Evolutionary conservation across 768 basidiomycete genomes (phyloP), one percentile per base, ranked within the genome.

Genomic region (Pisolithus marmoratus): DNA sequence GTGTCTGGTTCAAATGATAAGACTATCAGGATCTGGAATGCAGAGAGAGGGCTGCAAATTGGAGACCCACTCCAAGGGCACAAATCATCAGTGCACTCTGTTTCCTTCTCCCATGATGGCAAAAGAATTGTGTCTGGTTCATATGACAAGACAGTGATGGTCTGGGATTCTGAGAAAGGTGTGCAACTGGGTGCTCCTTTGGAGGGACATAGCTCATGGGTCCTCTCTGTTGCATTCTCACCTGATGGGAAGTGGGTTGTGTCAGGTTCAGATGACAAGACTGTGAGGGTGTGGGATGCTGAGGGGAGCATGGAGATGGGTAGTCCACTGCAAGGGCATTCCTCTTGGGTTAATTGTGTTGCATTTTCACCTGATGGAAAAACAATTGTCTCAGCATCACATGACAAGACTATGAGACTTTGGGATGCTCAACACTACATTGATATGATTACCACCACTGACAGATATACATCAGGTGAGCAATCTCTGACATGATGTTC

Each of bases 361-460:
- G 38, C 38, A 40, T 15, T 40, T 50, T 47, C 26, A 26, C 48
- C 22, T 17, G 62, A 66, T 52, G 60, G 57, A n/a, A 50, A 31
- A 9, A 27, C 9, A 11, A 40, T 63, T 46, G 60, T 58, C n/a
- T 59, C 63, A 1, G 60, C 57, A 8, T 60, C 61, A 6, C 23
- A 49, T n/a, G 66, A 67, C 55, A 37, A 26, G 20, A 53, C 50
- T n/a, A 40, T 61, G 8, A 41, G 52, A 37, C 2, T 67, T 4
- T 69, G 63, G 67, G 46, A 62, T 42, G 52, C 68, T 63, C 38
- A 40, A 8, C 26, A 27, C 8, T 27, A 27, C 26, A 27, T 27
- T 5, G 26, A 27, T 8, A 27, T 27, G 26, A 27, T 27, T 27
- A 27, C 5, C 5, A 27, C 26, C 26, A 27, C 26, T 27, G 8